These are phyloP conservation scores for Trichoderma parareesei DNA, from an alignment of 495 filamentous ascomycete species.

Conservation along the genomic window DNA sequence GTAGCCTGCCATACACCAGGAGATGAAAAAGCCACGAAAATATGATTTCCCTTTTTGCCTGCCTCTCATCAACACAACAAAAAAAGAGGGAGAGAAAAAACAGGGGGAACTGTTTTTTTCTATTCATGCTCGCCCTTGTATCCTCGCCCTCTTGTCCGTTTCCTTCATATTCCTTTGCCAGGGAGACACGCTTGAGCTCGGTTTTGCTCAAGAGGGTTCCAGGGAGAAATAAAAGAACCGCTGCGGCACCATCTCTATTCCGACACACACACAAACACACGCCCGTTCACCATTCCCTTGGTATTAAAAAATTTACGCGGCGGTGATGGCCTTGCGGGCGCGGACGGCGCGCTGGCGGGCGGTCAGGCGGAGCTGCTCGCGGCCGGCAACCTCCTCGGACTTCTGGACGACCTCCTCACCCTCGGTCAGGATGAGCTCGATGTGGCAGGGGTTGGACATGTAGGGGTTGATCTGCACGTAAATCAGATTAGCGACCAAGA, in stretches of 20 bases:
- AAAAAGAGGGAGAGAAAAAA: too few species aligned
- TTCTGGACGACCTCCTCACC: conserved; percentile 87
- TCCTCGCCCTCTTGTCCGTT: too few species aligned
- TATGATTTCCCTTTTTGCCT: background rate
- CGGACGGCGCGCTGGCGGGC: conserved; percentile 82
- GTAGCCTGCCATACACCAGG: too few species aligned
- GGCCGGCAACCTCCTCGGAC: conserved; percentile 53
- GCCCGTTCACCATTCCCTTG: background rate
- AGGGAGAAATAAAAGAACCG: too few species aligned
- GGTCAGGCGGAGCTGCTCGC: conserved; percentile 57
- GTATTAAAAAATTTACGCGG: conserved; percentile 45
- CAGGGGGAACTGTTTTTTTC: too few species aligned
- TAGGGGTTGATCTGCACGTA: conserved; percentile 85
- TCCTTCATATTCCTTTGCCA: too few species aligned
- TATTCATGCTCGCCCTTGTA: too few species aligned
- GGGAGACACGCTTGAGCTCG: too few species aligned
- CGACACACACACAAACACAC: too few species aligned
- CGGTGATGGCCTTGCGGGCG: conserved; percentile 68
- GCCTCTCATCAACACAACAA: background rate
- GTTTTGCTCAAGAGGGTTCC: too few species aligned
- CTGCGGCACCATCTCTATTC: too few species aligned
- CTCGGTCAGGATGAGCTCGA: conserved; percentile 98
- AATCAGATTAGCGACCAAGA: background rate
- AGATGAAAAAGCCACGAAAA: too few species aligned
- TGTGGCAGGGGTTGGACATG: conserved; percentile 99